A percentile compares a stretch with the other conserved stretches of the same genome.
Conservation (phyloP, 805 yeast species). For the Cyberlindnera maritima region DNA sequence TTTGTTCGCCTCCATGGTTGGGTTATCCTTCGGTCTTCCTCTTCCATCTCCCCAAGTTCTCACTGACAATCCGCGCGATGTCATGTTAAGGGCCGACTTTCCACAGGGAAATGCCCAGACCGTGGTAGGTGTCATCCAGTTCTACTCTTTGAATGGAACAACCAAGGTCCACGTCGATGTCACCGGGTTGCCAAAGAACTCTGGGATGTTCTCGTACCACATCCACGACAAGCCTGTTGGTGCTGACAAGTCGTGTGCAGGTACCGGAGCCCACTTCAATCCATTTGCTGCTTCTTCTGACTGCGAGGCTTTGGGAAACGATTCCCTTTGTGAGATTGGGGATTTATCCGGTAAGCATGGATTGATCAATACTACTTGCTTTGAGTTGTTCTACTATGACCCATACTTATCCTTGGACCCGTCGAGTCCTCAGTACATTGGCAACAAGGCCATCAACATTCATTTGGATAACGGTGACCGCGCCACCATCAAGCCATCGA, state of each 20-base stretch:
- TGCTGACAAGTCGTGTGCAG: constrained; percentile 48
- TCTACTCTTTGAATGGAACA: constrained; percentile 55
- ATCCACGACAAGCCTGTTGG: constrained; percentile 60
- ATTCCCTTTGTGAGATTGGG: constrained; percentile 65
- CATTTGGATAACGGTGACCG: constrained; percentile 51
- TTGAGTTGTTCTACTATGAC: constrained; percentile 59
- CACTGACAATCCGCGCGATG: constrained; percentile 25
- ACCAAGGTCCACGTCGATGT: constrained; percentile 68
- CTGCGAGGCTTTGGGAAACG: constrained; percentile 50
- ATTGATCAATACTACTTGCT: constrained; percentile 65
- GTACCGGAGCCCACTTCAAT: constrained; percentile 57
- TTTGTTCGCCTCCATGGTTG: not conserved
- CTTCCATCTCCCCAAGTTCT: constrained; percentile 7
- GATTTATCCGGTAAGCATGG: constrained; percentile 82
- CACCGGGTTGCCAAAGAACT: constrained; percentile 62
- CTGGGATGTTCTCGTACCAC: constrained; percentile 70
- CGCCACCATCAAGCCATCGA: constrained; percentile 45
- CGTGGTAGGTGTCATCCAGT: constrained; percentile 53
- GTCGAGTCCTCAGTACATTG: constrained; percentile 52
- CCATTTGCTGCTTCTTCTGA: constrained; percentile 56
- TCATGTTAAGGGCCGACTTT: constrained; percentile 31
- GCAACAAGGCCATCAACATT: constrained; percentile 54
- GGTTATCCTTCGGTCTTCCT: not conserved
- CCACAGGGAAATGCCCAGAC: constrained; percentile 31
- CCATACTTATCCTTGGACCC: constrained; percentile 63